phyloP scores from a whole-genome alignment of 2,329 filamentous ascomycete species.

The Fusarium odoratissimum region DNA sequence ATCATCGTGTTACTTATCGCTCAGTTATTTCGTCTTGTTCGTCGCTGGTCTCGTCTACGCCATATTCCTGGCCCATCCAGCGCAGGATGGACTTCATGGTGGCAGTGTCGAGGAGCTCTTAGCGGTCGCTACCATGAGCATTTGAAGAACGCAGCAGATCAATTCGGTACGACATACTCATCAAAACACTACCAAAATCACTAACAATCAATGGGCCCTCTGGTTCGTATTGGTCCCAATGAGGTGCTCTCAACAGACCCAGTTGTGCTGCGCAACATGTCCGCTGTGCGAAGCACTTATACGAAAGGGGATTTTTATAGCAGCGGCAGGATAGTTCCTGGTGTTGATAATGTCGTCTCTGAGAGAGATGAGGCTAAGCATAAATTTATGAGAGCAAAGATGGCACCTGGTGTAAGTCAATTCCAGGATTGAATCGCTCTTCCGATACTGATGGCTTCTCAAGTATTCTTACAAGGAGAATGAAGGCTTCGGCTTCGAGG shows the following conservation, averaged over 20 bases:
- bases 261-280: constrained; percentile 52
- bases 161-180: constrained; percentile 33
- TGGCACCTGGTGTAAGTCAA: constrained; percentile 55
- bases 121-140: constrained; percentile 46
- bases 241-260: constrained; percentile 56
- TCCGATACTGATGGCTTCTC: neutral
- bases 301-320: constrained; percentile 58
- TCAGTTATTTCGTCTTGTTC: constrained; percentile 12
- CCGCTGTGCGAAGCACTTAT: constrained; percentile 52
- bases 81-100: constrained; percentile 46
- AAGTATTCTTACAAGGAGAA: constrained; percentile 66
- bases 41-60: constrained; percentile 44
- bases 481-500: constrained; percentile 55
- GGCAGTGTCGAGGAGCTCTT: constrained; percentile 45
- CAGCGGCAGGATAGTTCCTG: constrained; percentile 62
- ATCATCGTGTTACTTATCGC: neutral
- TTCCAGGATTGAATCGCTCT: neutral
- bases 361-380: constrained; percentile 61
- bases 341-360: constrained; percentile 65
- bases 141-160: constrained; percentile 40
- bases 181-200: neutral
- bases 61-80: constrained; percentile 45
- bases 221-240: constrained; percentile 58
- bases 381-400: constrained; percentile 56
- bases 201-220: constrained; percentile 41